phyloP scores from a whole-genome alignment of 345 rosid genomes.

The Brassica juncea region DNA sequence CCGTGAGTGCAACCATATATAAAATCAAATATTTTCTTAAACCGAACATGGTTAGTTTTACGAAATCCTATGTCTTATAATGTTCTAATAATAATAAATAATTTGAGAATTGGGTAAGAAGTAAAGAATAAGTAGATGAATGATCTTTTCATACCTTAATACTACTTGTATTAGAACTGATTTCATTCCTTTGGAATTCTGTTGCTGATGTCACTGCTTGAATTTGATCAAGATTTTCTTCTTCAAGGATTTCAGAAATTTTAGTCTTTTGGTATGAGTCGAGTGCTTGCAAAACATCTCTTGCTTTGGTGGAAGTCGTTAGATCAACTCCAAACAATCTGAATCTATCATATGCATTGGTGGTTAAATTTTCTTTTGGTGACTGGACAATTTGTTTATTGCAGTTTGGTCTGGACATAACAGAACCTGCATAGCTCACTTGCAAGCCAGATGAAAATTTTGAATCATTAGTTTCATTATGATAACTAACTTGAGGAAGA shows the following conservation, averaged over 20 bases:
- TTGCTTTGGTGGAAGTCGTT: constrained; percentile 2
- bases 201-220: constrained; percentile 13
- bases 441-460: neutral
- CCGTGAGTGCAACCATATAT: neutral
- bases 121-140: neutral
- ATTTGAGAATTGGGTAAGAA: neutral
- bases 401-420: neutral
- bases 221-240: constrained; percentile 30
- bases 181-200: constrained; percentile 41
- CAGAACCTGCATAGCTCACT: neutral
- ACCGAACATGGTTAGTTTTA: neutral
- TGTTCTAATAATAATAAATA: neutral
- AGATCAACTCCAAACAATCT: constrained; percentile 58
- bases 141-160: constrained; percentile 47
- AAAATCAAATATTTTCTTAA: neutral
- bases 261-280: constrained; percentile 28
- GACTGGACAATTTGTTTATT: neutral
- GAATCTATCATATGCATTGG: constrained; percentile 35
- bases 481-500: no score
- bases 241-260: constrained; percentile 20
- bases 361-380: constrained; percentile 10
- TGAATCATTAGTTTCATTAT: neutral
- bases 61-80: neutral
- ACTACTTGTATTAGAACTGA: constrained; percentile 47
- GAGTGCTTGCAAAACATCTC: neutral